phyloP scores from a whole-genome alignment of 176 grass and related monocot genomes.

The Avena insularis region DNA sequence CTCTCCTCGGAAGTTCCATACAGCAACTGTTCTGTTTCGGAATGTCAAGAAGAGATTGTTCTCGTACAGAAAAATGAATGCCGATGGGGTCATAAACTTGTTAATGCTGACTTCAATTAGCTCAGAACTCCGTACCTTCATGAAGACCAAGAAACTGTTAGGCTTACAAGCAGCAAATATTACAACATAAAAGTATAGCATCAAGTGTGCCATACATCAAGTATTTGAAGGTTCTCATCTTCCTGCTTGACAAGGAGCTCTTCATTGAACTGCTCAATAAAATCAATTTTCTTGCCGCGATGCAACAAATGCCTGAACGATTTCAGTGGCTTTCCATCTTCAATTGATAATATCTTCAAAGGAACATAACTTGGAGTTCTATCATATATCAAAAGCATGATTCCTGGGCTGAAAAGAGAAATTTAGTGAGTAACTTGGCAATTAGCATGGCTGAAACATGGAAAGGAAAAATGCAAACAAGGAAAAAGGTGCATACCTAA shows the following conservation, averaged over 20 bases:
- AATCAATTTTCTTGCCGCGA: constrained; percentile 94
- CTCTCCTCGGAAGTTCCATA: constrained; percentile 98
- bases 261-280: constrained; percentile 98
- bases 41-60: constrained; percentile 99
- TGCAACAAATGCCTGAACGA: constrained; percentile 91
- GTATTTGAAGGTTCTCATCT: constrained; percentile 92
- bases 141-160: constrained; percentile 34
- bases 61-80: constrained; percentile 98
- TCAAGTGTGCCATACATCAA: constrained; percentile 72
- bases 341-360: constrained; percentile 95
- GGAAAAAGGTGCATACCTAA: constrained; percentile 60
- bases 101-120: constrained; percentile 84
- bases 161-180: background rate
- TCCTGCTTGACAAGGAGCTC: constrained; percentile 98
- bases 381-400: constrained; percentile 98
- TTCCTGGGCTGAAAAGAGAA: constrained; percentile 76
- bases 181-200: background rate
- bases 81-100: constrained; percentile 92
- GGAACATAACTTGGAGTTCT: constrained; percentile 80
- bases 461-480: background rate
- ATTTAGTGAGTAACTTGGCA: constrained; percentile 20
- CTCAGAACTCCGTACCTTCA: constrained; percentile 88
- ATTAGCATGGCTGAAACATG: constrained; percentile 5
- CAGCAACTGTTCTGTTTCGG: constrained; percentile 89
- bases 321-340: constrained; percentile 91